Percentiles rank a stretch among this genome's conserved stretches.
phyloP scores from a whole-genome alignment of 2,329 filamentous ascomycete species.

The Pestalotiopsis sp. region DNA sequence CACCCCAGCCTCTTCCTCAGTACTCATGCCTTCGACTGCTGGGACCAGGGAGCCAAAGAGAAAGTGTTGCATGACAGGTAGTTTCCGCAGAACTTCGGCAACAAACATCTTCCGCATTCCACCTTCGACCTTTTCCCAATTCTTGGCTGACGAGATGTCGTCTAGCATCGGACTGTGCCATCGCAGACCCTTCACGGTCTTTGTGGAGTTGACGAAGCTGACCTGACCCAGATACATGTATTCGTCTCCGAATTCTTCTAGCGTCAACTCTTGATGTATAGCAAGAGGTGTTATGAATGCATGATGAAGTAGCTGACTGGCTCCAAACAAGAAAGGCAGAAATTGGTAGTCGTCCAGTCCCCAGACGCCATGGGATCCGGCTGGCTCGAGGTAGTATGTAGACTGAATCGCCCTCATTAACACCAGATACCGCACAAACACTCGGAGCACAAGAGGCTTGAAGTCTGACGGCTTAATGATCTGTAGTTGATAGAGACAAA shows the following conservation, averaged over 20 bases:
- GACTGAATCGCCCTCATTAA: slow-evolving; percentile 88
- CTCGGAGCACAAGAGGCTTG: slow-evolving; percentile 68
- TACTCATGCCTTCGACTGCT: slow-evolving; percentile 79
- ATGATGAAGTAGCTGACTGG: slow-evolving; percentile 84
- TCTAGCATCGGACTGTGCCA: slow-evolving; percentile 99
- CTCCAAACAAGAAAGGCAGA: slow-evolving; percentile 91
- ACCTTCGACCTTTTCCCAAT: slow-evolving; percentile 87
- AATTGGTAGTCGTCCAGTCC: slow-evolving; percentile 98
- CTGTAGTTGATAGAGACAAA: slow-evolving; percentile 84
- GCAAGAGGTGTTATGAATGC: slow-evolving; percentile 74
- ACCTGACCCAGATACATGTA: slow-evolving; percentile 94
- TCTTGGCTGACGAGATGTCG: slow-evolving; percentile 88
- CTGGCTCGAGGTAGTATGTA: slow-evolving; percentile 95
- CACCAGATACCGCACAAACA: slow-evolving; percentile 80
- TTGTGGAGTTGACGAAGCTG: slow-evolving; percentile 90
- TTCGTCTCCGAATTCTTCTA: slow-evolving; percentile 82
- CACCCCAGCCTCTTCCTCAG: slow-evolving; percentile 52
- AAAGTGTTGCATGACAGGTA: slow-evolving; percentile 99
- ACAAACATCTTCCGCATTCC: slow-evolving; percentile 98
- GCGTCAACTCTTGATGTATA: slow-evolving; percentile 83
- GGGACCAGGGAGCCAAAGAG: slow-evolving; percentile 85
- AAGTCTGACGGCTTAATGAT: slow-evolving; percentile 68
- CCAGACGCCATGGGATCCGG: slow-evolving; percentile 97
- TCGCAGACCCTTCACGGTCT: slow-evolving; percentile 88
- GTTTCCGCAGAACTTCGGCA: slow-evolving; percentile 85